Base-by-base conservation (phyloP, 495 filamentous ascomycete species). In the Cenococcum geophilum region DNA sequence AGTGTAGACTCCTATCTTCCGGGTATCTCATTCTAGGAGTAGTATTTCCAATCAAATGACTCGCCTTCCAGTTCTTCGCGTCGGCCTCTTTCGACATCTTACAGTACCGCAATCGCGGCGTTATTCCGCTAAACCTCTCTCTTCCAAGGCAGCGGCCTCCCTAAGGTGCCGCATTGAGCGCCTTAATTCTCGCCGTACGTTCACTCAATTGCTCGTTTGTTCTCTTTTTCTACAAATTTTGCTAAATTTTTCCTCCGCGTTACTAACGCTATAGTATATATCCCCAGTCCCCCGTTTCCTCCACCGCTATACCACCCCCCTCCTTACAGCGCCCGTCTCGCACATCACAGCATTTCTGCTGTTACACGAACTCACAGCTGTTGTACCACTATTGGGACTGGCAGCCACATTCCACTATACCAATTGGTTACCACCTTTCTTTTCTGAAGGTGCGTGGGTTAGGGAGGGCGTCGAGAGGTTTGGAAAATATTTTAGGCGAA, bases 361-460 rank as follows among this genome's bases (percentile, higher is more conserved):
- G 43, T 81, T 98, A 0, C 93, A 98, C 77, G 93, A 98, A 71
- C 60, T 95, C 35, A 97, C 93, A 0, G 93, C 93, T 18, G 73
- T 97, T 14, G 62, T 91, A 4, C 92, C 93, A 0, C 73, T 97
- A 0, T 71, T 92, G 27, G 88, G 84, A 0, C 79, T 98, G 0
- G 83, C 86, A 11, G 87, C 79, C 5, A 62, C 81, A 1, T 96
- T 98, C 70, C 89, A 97, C 71, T 87, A 88, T 65, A 80, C 80
- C 2, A 74, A 80, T 59, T 86, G 84, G 81, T 75, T 88, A 43
- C 88, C 73, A 40, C 80, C 73, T 50, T 77, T 73, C 25, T 71
- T 82, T 20, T 75, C 76, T n/a, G 79, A 78, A 51, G 76, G 76
- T 0, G 71, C 70, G 57, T 79, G 79, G 74, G 79, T 84, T 9